Evolutionary conservation across 352 stramenopile genomes (phyloP), one percentile per base, ranked within the genome.

Genomic region (Phytophthora cactorum): DNA sequence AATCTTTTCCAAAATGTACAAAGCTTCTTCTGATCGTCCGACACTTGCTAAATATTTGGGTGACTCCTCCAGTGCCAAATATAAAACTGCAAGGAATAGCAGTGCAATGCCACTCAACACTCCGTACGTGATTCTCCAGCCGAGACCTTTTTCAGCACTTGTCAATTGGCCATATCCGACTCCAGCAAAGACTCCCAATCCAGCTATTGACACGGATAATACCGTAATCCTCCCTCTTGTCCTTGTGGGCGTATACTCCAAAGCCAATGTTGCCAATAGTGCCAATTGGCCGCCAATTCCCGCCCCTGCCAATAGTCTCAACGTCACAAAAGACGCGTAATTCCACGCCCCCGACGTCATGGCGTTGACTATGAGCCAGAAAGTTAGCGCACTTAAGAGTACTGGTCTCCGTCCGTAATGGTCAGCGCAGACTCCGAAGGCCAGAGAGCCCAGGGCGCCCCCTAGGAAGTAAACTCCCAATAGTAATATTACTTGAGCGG

Each of bases 1-100:
- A 60, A 94, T 89, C 38, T 66, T 69, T 22, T 82, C 70, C 10
- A 94, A 44, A 10, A 89, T 59, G 5, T 34, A 52, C 27, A 91
- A 68, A 41, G 86, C 86, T 61, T 89, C 75, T n/a, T 89, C 76
- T 22, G 77, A 52, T 1, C 82, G 82, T 4, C 86, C 86, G 0
- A 86, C 77, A 55, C 76, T 85, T 5, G 79, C 86, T 15, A 94
- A 68, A 58, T 88, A 94, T 57, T 88, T 88, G 22, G 86, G 86
- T 10, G 84, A 90, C 43, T 94, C 86, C 15, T 75, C 66, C 28
- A 92, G 56, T 8, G 45, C 61, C 27, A 77, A 15, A 43, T 67
- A 75, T 1, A 84, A 44, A 31, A 75, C 34, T 0, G 66, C 53
- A 5, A 73, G 25, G 36, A 76, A 75, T 6, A 85, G 5, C 3